A percentile compares a stretch with the other conserved stretches of the same genome.
Evolutionary conservation across 2,329 filamentous ascomycete genomes (phyloP).

Genomic region (Falciphora oryzae): DNA sequence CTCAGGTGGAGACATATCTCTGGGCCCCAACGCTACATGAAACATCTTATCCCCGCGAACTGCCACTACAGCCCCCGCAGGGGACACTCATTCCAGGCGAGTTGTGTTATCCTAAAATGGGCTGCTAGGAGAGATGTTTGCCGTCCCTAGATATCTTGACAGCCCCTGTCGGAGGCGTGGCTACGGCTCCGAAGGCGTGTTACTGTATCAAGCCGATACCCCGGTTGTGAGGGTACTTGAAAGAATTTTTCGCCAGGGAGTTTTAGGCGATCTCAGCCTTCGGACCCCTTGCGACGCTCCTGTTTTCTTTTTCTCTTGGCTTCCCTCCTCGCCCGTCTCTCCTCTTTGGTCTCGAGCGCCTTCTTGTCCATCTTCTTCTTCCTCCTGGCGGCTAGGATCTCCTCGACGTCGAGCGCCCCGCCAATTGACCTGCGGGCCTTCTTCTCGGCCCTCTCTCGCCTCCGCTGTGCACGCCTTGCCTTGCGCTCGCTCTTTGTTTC

Average conservation of each 20-base stretch:
- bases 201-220: background rate
- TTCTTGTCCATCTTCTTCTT: slow-evolving; percentile 8
- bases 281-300: slow-evolving; percentile 23
- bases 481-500: slow-evolving; percentile 23
- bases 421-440: slow-evolving; percentile 27
- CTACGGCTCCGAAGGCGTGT: background rate
- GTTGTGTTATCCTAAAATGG: background rate
- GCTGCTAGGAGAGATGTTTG: background rate
- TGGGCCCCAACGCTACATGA: background rate
- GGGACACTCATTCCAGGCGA: background rate
- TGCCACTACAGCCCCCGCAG: background rate
- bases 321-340: slow-evolving; percentile 30
- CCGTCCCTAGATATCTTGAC: background rate
- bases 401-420: slow-evolving; percentile 23
- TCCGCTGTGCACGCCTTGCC: slow-evolving; percentile 31
- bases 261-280: slow-evolving; percentile 20
- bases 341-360: slow-evolving; percentile 21
- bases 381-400: slow-evolving; percentile 9
- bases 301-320: slow-evolving; percentile 24
- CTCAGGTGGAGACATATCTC: background rate
- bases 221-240: background rate
- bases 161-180: background rate
- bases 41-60: background rate
- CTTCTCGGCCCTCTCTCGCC: slow-evolving; percentile 20
- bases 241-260: background rate